Conservation (phyloP, 2,329 filamentous ascomycete species). For the Sporothrix brunneoviolacea region DNA sequence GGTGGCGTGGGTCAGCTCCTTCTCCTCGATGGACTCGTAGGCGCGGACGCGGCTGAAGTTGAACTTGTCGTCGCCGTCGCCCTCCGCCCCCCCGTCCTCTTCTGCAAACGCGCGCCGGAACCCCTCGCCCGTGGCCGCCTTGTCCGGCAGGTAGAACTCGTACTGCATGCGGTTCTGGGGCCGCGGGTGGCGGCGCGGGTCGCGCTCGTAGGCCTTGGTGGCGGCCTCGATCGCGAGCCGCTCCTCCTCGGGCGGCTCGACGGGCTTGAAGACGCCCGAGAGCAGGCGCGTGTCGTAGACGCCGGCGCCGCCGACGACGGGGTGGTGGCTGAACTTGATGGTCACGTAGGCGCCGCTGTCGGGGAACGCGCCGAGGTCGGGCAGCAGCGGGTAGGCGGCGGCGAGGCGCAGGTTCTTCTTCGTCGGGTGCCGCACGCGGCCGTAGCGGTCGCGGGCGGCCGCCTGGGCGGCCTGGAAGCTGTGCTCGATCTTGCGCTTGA, state of each 20-base stretch:
- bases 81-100: constrained; percentile 47
- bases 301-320: constrained; percentile 44
- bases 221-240: constrained; percentile 45
- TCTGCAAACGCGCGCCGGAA: constrained; percentile 58
- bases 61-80: constrained; percentile 46
- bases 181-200: constrained; percentile 49
- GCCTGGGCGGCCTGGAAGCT: constrained; percentile 50
- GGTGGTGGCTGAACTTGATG: constrained; percentile 62
- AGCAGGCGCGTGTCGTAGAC: constrained; percentile 56
- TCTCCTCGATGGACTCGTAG: constrained; percentile 57
- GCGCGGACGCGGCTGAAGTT: constrained; percentile 55
- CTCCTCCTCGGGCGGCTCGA: constrained; percentile 49
- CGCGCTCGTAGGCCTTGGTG: constrained; percentile 47
- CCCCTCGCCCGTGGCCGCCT: constrained; percentile 37
- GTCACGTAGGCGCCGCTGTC: constrained; percentile 64
- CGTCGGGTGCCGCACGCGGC: constrained; percentile 49
- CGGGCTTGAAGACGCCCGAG: constrained; percentile 54
- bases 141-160: constrained; percentile 57
- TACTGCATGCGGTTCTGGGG: constrained; percentile 57
- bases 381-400: constrained; percentile 54
- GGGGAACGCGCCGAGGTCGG: constrained; percentile 62
- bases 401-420: constrained; percentile 53
- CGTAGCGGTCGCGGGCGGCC: constrained; percentile 50
- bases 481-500: constrained; percentile 61
- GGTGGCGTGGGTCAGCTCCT: constrained; percentile 47